Conservation (phyloP, 2,329 filamentous ascomycete genomes). For the Botrytis tulipae region DNA sequence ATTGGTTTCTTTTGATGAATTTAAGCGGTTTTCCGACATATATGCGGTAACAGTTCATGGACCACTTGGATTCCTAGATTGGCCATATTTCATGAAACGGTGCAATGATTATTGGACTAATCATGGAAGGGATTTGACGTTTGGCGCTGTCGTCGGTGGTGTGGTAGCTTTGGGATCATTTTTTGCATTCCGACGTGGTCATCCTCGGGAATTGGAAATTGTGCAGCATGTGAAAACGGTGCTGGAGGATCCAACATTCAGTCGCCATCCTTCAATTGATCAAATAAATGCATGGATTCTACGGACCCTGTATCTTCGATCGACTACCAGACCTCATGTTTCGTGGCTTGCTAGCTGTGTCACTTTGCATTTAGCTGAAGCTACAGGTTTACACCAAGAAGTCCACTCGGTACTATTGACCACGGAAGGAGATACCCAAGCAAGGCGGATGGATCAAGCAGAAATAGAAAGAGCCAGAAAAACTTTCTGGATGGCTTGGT, state of each 20-base stretch:
- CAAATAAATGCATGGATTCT: constrained; percentile 33
- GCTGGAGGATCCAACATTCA: constrained; percentile 26
- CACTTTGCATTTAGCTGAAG: constrained; percentile 36
- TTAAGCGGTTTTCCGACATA: constrained; percentile 29
- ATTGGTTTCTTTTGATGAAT: constrained; percentile 22
- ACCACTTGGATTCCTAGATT: constrained; percentile 39
- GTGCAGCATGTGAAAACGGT: constrained; percentile 31
- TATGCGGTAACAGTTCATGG: constrained; percentile 37
- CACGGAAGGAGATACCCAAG: constrained; percentile 10
- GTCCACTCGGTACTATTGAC: constrained; percentile 22
- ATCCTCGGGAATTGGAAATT: constrained; percentile 34
- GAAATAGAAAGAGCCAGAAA: constrained; percentile 18
- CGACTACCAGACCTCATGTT: constrained; percentile 34
- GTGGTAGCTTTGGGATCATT: constrained; percentile 40
- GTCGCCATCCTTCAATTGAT: constrained; percentile 25
- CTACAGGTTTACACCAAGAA: constrained; percentile 35
- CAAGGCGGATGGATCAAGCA: constrained; percentile 16
- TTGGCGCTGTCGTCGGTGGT: constrained; percentile 38
- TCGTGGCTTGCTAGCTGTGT: constrained; percentile 35
- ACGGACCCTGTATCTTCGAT: constrained; percentile 34
- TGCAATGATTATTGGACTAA: constrained; percentile 38
- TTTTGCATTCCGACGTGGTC: constrained; percentile 35
- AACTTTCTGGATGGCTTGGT: constrained; percentile 22
- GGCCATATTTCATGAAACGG: constrained; percentile 31
- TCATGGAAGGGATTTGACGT: constrained; percentile 35